Evolutionary conservation across 2,329 filamentous ascomycete species (phyloP).

Genomic region (Nemania abortiva): DNA sequence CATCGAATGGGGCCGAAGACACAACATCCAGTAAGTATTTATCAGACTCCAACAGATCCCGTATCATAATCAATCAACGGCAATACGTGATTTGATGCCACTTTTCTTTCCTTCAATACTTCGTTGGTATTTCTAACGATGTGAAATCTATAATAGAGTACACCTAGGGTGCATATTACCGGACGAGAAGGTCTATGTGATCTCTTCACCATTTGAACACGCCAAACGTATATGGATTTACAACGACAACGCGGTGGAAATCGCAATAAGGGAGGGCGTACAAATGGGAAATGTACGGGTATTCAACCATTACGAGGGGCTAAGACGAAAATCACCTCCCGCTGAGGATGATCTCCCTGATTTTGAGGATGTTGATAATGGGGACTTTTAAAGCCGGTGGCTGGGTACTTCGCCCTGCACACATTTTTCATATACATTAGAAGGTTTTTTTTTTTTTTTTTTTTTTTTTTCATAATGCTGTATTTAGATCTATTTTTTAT

Average conservation of each 20-base stretch:
- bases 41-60: too few relatives aligned
- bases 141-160: constrained; percentile 10
- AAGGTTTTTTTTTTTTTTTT: too few relatives aligned
- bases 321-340: not conserved
- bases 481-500: too few relatives aligned
- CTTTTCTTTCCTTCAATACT: not conserved
- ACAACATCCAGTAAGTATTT: constrained; percentile 19
- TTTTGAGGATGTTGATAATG: not conserved
- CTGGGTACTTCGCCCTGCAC: too few relatives aligned
- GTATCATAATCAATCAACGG: too few relatives aligned
- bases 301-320: constrained; percentile 23
- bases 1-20: not conserved
- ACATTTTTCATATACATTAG: too few relatives aligned
- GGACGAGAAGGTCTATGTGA: too few relatives aligned
- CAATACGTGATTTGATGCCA: too few relatives aligned
- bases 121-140: not conserved
- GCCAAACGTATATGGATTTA: constrained; percentile 29
- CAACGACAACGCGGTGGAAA: constrained; percentile 26
- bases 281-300: not conserved
- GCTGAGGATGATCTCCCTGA: constrained; percentile 4
- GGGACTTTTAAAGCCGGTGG: too few relatives aligned
- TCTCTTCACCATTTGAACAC: not conserved
- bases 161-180: constrained; percentile 7
- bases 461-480: too few relatives aligned
- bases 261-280: too few relatives aligned